Conservation (phyloP, 2,329 filamentous ascomycete genomes). For the Chalaropsis ovoidea region DNA sequence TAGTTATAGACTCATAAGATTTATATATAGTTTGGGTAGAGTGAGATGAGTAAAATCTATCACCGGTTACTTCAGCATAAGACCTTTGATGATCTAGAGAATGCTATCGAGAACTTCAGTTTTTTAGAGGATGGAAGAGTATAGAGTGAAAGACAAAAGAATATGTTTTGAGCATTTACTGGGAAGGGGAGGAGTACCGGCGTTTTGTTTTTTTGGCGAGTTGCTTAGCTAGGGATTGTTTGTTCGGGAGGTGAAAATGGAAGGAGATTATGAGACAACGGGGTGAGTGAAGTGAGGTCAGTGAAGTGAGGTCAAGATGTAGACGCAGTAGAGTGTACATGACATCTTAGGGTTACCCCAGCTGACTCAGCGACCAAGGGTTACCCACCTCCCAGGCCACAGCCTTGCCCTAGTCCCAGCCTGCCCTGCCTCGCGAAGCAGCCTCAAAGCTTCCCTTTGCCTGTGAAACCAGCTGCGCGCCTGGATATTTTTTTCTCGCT, state of each 20-base stretch:
- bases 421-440: background rate
- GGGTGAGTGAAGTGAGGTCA: no score
- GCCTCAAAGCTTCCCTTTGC: background rate
- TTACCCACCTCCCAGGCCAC: background rate
- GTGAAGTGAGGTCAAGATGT: no score
- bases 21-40: no score
- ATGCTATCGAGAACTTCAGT: no score
- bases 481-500: background rate
- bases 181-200: background rate
- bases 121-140: no score
- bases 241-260: no score
- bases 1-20: no score
- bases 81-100: no score
- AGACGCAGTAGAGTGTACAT: background rate
- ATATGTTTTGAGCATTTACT: background rate
- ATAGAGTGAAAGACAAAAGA: slow-evolving; percentile 3
- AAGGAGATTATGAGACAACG: no score
- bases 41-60: no score
- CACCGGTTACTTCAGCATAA: no score
- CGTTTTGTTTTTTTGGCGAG: background rate
- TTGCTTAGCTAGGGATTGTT: no score
- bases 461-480: background rate
- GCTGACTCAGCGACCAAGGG: background rate
- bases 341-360: background rate
- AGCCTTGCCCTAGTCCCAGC: background rate